phyloP scores from a whole-genome alignment of 2,329 filamentous ascomycete species.

The Phoma sp. region DNA sequence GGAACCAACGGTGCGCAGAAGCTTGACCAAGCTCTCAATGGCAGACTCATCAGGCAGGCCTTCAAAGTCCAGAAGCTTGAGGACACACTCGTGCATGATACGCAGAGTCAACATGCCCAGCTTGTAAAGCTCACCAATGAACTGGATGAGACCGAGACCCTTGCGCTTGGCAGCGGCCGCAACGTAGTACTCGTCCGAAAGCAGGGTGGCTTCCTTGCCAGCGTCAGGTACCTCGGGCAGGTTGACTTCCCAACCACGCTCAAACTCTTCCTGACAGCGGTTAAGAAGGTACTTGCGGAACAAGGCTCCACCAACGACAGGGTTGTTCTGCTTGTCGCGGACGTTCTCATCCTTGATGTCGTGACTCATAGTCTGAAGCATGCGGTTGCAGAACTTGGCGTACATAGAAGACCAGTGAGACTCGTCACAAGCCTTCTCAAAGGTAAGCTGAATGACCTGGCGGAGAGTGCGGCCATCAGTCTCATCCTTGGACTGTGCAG shows the following conservation, averaged over 20 bases:
- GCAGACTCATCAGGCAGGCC: conserved; percentile 93
- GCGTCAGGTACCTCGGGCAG: conserved; percentile 76
- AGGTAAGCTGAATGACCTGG: conserved; percentile 98
- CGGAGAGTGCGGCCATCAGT: conserved; percentile 90
- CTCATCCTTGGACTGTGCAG: conserved; percentile 94
- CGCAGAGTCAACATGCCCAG: conserved; percentile 97
- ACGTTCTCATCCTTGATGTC: conserved; percentile 97
- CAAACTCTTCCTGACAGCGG: conserved; percentile 97
- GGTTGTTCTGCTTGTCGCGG: conserved; percentile 83
- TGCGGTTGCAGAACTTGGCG: conserved; percentile 96
- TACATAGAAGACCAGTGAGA: conserved; percentile 99
- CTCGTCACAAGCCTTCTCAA: conserved; percentile 98
- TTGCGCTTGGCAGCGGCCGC: conserved; percentile 94
- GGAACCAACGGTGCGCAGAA: conserved; percentile 87
- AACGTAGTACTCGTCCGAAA: conserved; percentile 96
- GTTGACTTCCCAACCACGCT: conserved; percentile 94
- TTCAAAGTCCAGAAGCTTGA: conserved; percentile 95
- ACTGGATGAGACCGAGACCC: conserved; percentile 96
- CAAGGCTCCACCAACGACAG: conserved; percentile 88
- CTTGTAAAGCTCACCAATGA: conserved; percentile 99
- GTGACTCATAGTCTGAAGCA: conserved; percentile 82
- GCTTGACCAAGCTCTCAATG: conserved; percentile 92
- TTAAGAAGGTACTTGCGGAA: conserved; percentile 99
- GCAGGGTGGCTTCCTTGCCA: conserved; percentile 83
- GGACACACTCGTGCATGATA: conserved; percentile 99